phyloP scores from a whole-genome alignment of 139 green algal genomes.

The Closterium sp. region DNA sequence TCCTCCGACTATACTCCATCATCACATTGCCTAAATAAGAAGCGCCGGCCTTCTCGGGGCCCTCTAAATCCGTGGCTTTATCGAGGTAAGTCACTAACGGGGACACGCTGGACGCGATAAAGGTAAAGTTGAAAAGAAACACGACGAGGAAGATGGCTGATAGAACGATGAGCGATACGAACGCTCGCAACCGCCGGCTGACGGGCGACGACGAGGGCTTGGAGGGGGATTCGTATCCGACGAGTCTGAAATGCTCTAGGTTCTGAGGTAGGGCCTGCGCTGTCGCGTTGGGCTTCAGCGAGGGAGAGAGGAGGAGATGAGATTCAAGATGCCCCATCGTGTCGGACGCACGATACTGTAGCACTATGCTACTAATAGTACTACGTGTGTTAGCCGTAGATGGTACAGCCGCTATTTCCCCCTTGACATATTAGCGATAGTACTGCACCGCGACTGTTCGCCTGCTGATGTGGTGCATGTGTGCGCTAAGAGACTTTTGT shows the following conservation, averaged over 20 bases:
- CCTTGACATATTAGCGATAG: no score
- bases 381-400: no score
- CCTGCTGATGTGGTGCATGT: no score
- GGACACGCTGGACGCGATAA: neutral
- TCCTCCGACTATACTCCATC: neutral
- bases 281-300: neutral
- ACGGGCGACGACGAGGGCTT: neutral
- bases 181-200: neutral
- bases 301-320: neutral
- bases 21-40: neutral
- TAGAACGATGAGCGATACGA: neutral
- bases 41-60: neutral
- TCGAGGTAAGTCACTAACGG: neutral
- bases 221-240: neutral
- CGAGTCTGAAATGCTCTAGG: no score
- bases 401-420: no score
- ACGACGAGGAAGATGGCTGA: neutral
- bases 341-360: neutral
- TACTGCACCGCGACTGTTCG: no score
- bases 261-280: neutral
- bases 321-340: neutral
- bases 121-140: neutral
- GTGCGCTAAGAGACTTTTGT: no score
- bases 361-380: no score
- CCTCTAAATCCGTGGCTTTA: neutral